Conservation (phyloP, 179 eudicot species). For the Drosera spatulata region DNA sequence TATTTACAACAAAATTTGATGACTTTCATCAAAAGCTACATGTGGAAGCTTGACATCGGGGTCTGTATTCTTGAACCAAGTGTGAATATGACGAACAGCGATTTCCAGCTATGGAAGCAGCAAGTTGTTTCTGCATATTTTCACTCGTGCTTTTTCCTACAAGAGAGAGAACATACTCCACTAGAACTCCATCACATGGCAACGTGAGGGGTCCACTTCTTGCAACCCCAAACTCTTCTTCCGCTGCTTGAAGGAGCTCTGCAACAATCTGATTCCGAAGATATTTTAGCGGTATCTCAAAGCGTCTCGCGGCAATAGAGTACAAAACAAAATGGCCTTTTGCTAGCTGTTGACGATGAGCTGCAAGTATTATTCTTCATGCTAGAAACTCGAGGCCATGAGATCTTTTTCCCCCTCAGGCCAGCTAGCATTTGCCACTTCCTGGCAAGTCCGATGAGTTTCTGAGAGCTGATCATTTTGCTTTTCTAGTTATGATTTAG, state of each 20-base stretch:
- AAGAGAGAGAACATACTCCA: conserved; percentile 2
- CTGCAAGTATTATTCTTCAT: neutral
- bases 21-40: neutral
- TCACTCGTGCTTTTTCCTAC: neutral
- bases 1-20: too few species aligned
- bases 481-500: neutral
- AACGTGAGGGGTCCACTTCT: neutral
- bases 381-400: conserved; percentile 1
- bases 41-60: too few species aligned
- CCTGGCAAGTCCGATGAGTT: conserved; percentile 3
- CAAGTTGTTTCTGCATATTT: neutral
- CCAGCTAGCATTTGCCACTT: conserved; percentile 4
- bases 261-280: neutral
- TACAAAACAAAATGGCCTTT: conserved; percentile 7
- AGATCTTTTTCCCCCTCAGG: conserved; percentile 1
- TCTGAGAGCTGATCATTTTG: conserved; percentile 3
- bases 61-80: too few species aligned
- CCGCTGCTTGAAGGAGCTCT: conserved; percentile 3
- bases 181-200: conserved; percentile 2
- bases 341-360: neutral
- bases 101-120: neutral
- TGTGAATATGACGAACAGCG: neutral
- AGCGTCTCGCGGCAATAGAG: neutral
- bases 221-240: conserved; percentile 3
- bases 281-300: conserved; percentile 2